These are phyloP conservation scores for Perilla frutescens DNA, from an alignment of 257 asterid species.

Conservation along the genomic window DNA sequence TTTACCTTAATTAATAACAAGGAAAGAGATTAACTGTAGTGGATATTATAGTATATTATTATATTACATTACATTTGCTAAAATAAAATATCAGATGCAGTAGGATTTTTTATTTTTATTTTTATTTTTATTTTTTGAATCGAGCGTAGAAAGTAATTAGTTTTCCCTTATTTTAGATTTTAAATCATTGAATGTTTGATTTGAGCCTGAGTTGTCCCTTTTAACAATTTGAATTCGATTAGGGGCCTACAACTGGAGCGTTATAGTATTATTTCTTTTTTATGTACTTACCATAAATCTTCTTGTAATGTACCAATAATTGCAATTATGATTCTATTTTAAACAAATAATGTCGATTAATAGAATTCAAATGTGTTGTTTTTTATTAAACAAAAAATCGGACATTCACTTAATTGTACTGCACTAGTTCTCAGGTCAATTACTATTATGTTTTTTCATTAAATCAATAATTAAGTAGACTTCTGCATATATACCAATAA, in stretches of 20 bases:
- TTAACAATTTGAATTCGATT: constrained; percentile 38
- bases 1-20: background rate
- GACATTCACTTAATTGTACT: background rate
- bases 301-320: background rate
- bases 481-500: too few species aligned
- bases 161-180: background rate
- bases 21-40: background rate
- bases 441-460: background rate
- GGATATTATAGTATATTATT: background rate
- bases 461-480: background rate
- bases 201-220: background rate
- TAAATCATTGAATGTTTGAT: background rate
- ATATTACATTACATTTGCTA: background rate
- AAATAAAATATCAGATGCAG: background rate
- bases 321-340: constrained; percentile 1
- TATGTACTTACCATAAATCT: background rate
- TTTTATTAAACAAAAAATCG: too few species aligned
- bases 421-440: background rate
- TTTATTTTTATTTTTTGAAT: background rate
- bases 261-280: background rate
- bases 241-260: constrained; percentile 35
- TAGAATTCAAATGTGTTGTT: background rate
- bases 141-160: constrained; percentile 4
- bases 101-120: too few species aligned
- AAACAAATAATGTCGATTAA: background rate